These are phyloP conservation scores for Lenzites betulinus DNA, from an alignment of 768 basidiomycete species.

Conservation along the genomic window DNA sequence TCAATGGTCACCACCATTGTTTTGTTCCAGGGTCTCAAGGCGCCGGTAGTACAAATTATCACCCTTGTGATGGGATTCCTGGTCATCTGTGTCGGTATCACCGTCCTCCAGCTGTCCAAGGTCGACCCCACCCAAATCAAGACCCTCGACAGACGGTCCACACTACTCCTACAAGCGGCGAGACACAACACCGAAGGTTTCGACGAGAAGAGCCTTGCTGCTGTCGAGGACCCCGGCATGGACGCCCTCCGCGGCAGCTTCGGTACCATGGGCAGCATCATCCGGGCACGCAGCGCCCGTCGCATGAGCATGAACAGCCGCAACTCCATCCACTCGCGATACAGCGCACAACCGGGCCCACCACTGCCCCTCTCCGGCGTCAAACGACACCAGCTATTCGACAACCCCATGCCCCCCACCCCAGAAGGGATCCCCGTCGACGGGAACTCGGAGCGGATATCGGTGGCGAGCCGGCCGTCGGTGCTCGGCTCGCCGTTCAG, in stretches of 20 bases:
- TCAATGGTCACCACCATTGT: constrained; percentile 85
- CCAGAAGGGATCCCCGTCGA: constrained; percentile 8
- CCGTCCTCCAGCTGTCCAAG: constrained; percentile 93
- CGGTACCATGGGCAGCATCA: constrained; percentile 89
- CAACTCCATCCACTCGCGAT: constrained; percentile 28
- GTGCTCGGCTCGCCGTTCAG: constrained; percentile 28
- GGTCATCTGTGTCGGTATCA: constrained; percentile 89
- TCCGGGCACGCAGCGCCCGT: constrained; percentile 60
- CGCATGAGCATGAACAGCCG: constrained; percentile 32
- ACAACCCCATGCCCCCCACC: constrained; percentile 71
- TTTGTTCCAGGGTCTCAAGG: constrained; percentile 86
- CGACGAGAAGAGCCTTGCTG: constrained; percentile 64
- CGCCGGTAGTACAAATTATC: constrained; percentile 75
- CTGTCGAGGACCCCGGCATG: constrained; percentile 88
- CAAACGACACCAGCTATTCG: constrained; percentile 84
- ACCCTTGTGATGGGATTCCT: constrained; percentile 93
- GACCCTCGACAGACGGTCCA: constrained; percentile 84
- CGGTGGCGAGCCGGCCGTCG: constrained; percentile 36
- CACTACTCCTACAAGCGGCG: constrained; percentile 88
- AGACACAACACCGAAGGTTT: constrained; percentile 64
- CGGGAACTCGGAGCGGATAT: constrained; percentile 44
- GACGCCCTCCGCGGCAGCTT: constrained; percentile 90
- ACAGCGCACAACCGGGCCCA: constrained; percentile 29
- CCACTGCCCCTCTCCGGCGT: constrained; percentile 48
- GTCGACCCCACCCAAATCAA: constrained; percentile 82